These are phyloP conservation scores for Phalaenopsis aphrodite DNA, from an alignment of 106 monocot genomes.

Conservation along the genomic window DNA sequence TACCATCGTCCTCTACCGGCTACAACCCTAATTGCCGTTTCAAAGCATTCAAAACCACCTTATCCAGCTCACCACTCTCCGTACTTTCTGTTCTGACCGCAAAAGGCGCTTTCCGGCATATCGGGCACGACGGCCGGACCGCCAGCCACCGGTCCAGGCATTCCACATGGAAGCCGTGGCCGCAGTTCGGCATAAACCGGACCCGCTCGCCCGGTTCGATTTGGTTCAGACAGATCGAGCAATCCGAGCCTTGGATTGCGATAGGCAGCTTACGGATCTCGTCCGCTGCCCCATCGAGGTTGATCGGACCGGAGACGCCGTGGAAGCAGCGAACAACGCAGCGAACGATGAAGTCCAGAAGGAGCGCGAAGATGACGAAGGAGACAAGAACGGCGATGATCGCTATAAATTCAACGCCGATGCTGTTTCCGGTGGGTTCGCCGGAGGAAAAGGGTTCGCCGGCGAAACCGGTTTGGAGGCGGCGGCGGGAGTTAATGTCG, in stretches of 20 bases:
- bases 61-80: background rate
- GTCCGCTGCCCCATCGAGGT: slow-evolving; percentile 12
- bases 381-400: slow-evolving; percentile 56
- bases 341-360: slow-evolving; percentile 46
- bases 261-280: slow-evolving; percentile 31
- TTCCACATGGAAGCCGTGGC: slow-evolving; percentile 13
- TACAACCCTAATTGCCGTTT: background rate
- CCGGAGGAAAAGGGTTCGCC: background rate
- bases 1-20: background rate
- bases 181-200: slow-evolving; percentile 26
- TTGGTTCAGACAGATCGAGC: slow-evolving; percentile 60
- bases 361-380: slow-evolving; percentile 40
- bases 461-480: background rate
- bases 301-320: background rate
- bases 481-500: background rate
- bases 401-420: slow-evolving; percentile 51
- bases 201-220: slow-evolving; percentile 34
- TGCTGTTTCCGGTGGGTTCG: slow-evolving; percentile 2
- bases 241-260: slow-evolving; percentile 25
- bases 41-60: background rate
- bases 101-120: slow-evolving; percentile 17
- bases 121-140: background rate
- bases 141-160: slow-evolving; percentile 12
- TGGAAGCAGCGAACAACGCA: slow-evolving; percentile 22
- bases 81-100: background rate